Percentiles rank a stretch among this genome's conserved stretches.
These are phyloP conservation scores for Oenanthe sinensis DNA, from an alignment of 129 eudicot species.

Conservation along the genomic window DNA sequence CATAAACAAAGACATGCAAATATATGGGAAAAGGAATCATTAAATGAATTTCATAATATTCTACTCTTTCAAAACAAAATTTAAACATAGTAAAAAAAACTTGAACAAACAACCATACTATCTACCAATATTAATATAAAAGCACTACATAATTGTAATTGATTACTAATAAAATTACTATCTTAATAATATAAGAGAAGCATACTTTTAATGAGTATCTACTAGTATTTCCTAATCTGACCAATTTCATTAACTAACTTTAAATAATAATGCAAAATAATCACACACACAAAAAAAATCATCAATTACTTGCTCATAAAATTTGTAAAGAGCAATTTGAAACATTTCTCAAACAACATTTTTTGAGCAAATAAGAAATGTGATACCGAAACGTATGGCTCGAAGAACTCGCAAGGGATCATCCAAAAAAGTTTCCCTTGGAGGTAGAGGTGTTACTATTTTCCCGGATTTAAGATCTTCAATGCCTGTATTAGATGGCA, in stretches of 20 bases:
- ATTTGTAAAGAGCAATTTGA: not conserved
- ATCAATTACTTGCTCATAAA: not conserved
- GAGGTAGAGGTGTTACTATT: conserved; percentile 73
- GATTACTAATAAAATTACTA: not conserved
- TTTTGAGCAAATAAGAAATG: not conserved
- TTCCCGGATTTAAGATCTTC: conserved; percentile 62
- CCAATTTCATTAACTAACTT: not conserved
- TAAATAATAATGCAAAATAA: not conserved
- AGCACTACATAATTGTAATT: not conserved
- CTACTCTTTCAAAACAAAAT: not conserved
- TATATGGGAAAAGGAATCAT: not conserved
- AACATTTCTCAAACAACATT: not conserved
- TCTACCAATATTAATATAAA: not conserved
- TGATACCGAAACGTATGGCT: conserved; percentile 77
- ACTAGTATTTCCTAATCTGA: not conserved
- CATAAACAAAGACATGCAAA: not conserved
- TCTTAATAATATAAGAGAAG: not conserved
- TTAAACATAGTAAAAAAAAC: not conserved
- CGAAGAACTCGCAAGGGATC: conserved; percentile 89
- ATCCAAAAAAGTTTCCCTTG: conserved; percentile 87
- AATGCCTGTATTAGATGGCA: conserved; percentile 33
- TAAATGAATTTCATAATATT: not conserved
- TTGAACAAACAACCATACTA: not conserved
- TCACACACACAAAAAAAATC: not conserved
- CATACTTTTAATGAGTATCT: not conserved